Percentiles rank a stretch among this genome's conserved stretches.
phyloP scores from a whole-genome alignment of 495 filamentous ascomycete genomes.

The Physcia stellaris region DNA sequence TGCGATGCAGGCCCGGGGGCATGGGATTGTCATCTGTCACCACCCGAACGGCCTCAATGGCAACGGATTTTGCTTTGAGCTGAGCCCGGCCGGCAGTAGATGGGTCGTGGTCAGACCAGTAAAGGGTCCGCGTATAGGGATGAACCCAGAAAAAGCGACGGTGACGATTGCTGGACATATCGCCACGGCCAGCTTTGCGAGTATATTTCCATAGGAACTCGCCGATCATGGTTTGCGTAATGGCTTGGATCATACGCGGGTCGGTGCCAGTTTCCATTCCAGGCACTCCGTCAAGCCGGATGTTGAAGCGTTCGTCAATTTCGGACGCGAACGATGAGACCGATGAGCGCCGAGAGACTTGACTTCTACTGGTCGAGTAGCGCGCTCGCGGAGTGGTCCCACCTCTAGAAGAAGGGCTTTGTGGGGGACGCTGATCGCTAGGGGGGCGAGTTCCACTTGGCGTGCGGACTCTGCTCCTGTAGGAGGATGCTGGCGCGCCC shows the following conservation, averaged over 20 bases:
- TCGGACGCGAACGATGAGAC: constrained; percentile 93
- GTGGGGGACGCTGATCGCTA: constrained; percentile 22
- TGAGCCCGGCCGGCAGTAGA: constrained; percentile 60
- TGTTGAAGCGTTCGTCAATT: constrained; percentile 79
- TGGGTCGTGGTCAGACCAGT: constrained; percentile 92
- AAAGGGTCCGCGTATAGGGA: constrained; percentile 89
- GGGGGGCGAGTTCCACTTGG: constrained; percentile 61
- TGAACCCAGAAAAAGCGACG: constrained; percentile 98
- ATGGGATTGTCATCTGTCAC: constrained; percentile 94
- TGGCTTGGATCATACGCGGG: constrained; percentile 97
- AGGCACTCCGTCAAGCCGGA: constrained; percentile 40
- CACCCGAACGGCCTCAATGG: constrained; percentile 84
- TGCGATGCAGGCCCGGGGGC: constrained; percentile 85
- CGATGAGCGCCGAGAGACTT: constrained; percentile 62
- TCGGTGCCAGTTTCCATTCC: constrained; percentile 59
- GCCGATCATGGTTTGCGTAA: constrained; percentile 99
- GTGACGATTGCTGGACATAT: constrained; percentile 79
- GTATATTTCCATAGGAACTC: constrained; percentile 99
- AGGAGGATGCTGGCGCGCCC: constrained; percentile 65
- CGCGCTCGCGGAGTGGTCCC: constrained; percentile 44
- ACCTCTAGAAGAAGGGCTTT: constrained; percentile 25
- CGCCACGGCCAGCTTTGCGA: constrained; percentile 70
- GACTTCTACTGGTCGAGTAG: constrained; percentile 37
- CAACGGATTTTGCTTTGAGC: constrained; percentile 83
- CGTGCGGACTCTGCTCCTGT: constrained; percentile 31